A percentile compares a stretch with the other conserved stretches of the same genome.
phyloP scores from a whole-genome alignment of 805 yeast genomes.

The Kodamaea laetipori region DNA sequence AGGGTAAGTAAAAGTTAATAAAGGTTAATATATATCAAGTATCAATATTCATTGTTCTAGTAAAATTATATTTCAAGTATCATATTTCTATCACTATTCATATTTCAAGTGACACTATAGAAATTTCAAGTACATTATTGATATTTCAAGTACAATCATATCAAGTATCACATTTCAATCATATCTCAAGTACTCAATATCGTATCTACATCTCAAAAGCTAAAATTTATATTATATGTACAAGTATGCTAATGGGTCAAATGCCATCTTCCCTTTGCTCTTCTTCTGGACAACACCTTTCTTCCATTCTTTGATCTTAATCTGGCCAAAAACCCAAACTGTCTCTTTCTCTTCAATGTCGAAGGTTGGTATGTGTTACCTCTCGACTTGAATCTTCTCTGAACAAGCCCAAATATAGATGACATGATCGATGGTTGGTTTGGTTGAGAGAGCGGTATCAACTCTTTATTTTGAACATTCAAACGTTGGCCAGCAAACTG shows the following conservation, averaged over 20 bases:
- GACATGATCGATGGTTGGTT: constrained; percentile 22
- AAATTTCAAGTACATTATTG: no score
- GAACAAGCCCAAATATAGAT: constrained; percentile 42
- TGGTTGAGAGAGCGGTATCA: constrained; percentile 18
- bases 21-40: not conserved
- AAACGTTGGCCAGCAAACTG: constrained; percentile 9
- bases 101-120: no score
- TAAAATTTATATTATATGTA: not conserved
- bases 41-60: no score
- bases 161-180: no score
- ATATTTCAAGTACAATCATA: no score
- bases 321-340: constrained; percentile 86
- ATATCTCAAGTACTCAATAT: no score
- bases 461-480: constrained; percentile 18
- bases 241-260: constrained; percentile 59
- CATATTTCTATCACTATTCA: no score
- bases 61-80: no score
- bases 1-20: not conserved
- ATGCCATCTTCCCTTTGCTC: constrained; percentile 91
- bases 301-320: constrained; percentile 74
- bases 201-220: no score
- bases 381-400: constrained; percentile 77
- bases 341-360: constrained; percentile 85
- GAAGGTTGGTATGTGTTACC: constrained; percentile 97
- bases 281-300: constrained; percentile 74